A percentile compares a stretch with the other conserved stretches of the same genome.
These are phyloP conservation scores for Chalara sp. DNA, from an alignment of 2,329 filamentous ascomycete genomes.

Conservation along the genomic window DNA sequence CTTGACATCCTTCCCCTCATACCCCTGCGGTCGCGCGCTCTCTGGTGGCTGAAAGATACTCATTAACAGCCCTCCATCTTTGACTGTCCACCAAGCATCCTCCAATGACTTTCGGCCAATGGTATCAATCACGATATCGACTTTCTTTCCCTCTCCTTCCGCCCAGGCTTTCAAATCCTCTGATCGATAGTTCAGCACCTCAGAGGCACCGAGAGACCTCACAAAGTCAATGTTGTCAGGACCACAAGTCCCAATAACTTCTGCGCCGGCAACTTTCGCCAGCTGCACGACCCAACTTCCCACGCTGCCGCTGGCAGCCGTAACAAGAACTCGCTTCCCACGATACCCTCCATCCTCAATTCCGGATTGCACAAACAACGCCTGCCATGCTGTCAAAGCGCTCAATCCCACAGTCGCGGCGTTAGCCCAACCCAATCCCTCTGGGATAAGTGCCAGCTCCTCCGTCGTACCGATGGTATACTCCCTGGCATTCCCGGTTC, in stretches of 20 bases:
- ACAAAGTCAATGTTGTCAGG: slow-evolving; percentile 33
- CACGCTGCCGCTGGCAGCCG: slow-evolving; percentile 36
- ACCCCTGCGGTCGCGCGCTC: slow-evolving; percentile 24
- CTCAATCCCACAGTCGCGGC: slow-evolving; percentile 33
- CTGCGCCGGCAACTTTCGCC: slow-evolving; percentile 29
- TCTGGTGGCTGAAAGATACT: slow-evolving; percentile 34
- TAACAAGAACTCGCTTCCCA: slow-evolving; percentile 36
- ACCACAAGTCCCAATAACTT: slow-evolving; percentile 34
- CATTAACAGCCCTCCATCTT: slow-evolving; percentile 30
- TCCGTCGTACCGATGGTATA: slow-evolving; percentile 28
- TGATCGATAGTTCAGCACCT: slow-evolving; percentile 30
- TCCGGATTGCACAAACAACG: slow-evolving; percentile 33
- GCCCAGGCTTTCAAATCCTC: slow-evolving; percentile 28
- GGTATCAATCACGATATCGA: slow-evolving; percentile 39
- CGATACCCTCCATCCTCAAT: slow-evolving; percentile 17
- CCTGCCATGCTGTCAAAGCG: slow-evolving; percentile 37
- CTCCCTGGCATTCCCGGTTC: slow-evolving; percentile 32
- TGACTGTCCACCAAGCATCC: slow-evolving; percentile 36
- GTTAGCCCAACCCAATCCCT: slow-evolving; percentile 29
- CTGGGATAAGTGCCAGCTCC: slow-evolving; percentile 32
- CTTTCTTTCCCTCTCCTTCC: slow-evolving; percentile 22
- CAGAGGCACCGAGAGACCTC: slow-evolving; percentile 31
- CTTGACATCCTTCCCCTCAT: slow-evolving; percentile 18
- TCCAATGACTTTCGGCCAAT: slow-evolving; percentile 31
- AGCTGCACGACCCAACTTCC: slow-evolving; percentile 38